Percentiles rank a stretch among this genome's conserved stretches.
Evolutionary conservation across 2,329 filamentous ascomycete species (phyloP).

Genomic region (Zasmidium cellare): DNA sequence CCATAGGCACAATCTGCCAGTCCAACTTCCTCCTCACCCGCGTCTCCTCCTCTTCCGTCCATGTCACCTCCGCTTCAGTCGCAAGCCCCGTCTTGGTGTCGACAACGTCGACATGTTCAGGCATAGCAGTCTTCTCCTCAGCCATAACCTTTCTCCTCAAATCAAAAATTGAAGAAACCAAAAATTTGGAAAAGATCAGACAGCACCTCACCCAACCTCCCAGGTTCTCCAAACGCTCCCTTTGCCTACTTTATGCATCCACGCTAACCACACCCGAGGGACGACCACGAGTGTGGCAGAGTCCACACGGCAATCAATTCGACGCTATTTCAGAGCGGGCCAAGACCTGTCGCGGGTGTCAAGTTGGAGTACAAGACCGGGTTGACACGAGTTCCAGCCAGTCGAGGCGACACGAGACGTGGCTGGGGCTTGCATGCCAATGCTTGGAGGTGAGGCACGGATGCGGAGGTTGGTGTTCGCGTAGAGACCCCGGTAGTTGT

Average conservation of each 20-base stretch:
- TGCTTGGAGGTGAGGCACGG: neutral
- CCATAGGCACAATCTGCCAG: slow-evolving; percentile 58
- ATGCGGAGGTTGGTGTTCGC: neutral
- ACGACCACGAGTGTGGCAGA: neutral
- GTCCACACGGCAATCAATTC: neutral
- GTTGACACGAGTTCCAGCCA: neutral
- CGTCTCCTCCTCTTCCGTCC: slow-evolving; percentile 35
- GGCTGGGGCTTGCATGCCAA: neutral
- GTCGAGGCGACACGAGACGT: neutral
- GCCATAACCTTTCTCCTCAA: no score
- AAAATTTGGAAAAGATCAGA: neutral
- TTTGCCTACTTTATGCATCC: neutral
- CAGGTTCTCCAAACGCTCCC: neutral
- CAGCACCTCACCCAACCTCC: neutral
- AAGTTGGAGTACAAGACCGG: neutral
- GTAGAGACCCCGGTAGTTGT: neutral
- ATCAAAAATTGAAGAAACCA: no score
- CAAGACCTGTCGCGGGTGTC: neutral
- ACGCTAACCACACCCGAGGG: neutral
- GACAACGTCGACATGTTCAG: slow-evolving; percentile 1
- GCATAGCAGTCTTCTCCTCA: slow-evolving; percentile 11
- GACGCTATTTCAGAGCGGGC: neutral
- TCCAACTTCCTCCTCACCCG: slow-evolving; percentile 56
- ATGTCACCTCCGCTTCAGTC: slow-evolving; percentile 11
- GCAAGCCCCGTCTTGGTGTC: slow-evolving; percentile 8